Base-by-base conservation (phyloP, 139 green algal species). In the Chlamydomonas eustigma region DNA sequence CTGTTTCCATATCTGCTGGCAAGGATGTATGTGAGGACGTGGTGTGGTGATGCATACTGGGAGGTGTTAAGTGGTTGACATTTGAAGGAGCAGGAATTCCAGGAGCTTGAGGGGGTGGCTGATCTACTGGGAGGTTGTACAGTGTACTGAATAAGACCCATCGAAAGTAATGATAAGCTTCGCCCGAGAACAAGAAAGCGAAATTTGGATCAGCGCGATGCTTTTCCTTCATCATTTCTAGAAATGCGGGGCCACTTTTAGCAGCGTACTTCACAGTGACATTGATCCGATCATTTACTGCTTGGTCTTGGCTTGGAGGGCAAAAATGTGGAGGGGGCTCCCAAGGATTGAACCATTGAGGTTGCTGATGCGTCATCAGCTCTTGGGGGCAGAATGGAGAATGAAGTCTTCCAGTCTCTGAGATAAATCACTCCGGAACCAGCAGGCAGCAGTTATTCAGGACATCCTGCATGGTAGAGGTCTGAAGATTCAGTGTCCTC, bases 201-300 rank as follows among this genome's bases (percentile, higher is more conserved):
- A 88, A 90, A 22, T 87, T 86, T 22, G 80, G 32, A 30, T 90
- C 85, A 24, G 77, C 50, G 30, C 64, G 36, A n/a, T 90, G 83
- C 71, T 88, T 86, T 2, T 72, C 33, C 34, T 81, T 78, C 50
- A 90, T 86, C 39, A 88, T 76, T 1, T 84, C 72, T 0, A 90
- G 71, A 39, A 90, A 90, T 32, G 71, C 75, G 4, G 83, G 79
- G 1, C 86, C 86, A 44, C 66, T 73, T 28, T 73, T 73, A 6
- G 28, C 33, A 6, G 66, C 66, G 32, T 73, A 73, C 6, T 22
- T 6, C 12, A 50, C 66, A 18, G 32, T 39, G 24, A 73, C 30
- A 22, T 4, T 24, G 32, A 73, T 73, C 18, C 66, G 66, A 12
- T 73, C 66, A 4, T 28, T 28, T 5, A 50, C 18, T 6, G 66